phyloP scores from a whole-genome alignment of 2,329 filamentous ascomycete genomes.

The Elsinoe ampelina region DNA sequence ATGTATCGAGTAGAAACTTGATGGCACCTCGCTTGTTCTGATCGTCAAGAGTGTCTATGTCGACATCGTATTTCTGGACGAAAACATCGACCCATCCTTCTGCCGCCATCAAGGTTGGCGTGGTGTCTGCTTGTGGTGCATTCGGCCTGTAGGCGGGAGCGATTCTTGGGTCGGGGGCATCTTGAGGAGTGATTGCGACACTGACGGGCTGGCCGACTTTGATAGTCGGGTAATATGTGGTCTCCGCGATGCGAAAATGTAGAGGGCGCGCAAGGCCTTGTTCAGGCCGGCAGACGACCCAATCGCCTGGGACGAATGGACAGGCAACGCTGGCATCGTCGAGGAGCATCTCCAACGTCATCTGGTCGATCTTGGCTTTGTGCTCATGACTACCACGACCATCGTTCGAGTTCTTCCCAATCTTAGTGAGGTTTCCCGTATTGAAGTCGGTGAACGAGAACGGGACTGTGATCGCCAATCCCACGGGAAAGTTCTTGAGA shows the following conservation, averaged over 20 bases:
- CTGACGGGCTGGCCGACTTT: slow-evolving; percentile 23
- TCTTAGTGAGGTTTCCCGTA: not conserved
- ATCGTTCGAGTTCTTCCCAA: not conserved
- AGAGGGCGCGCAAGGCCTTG: slow-evolving; percentile 20
- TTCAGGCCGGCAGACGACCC: slow-evolving; percentile 35
- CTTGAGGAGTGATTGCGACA: not conserved
- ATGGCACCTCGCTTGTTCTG: slow-evolving; percentile 42
- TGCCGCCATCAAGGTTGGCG: not conserved
- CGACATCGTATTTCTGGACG: slow-evolving; percentile 42
- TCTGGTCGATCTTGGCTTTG: slow-evolving; percentile 8
- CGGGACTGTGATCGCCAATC: slow-evolving; percentile 48
- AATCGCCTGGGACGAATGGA: slow-evolving; percentile 41
- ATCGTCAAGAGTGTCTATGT: slow-evolving; percentile 48
- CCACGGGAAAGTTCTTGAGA: slow-evolving; percentile 48
- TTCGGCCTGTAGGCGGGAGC: not conserved
- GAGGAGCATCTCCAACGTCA: not conserved
- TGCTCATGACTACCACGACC: not conserved
- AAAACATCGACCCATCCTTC: slow-evolving; percentile 24
- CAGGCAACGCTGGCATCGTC: slow-evolving; percentile 15
- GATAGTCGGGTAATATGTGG: slow-evolving; percentile 37
- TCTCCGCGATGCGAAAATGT: slow-evolving; percentile 44
- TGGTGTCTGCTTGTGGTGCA: not conserved
- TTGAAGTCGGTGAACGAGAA: slow-evolving; percentile 15
- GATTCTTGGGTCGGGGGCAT: not conserved
- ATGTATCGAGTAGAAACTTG: slow-evolving; percentile 44